These are phyloP conservation scores for Metarhizium anisopliae DNA, from an alignment of 2,329 filamentous ascomycete genomes.

Conservation along the genomic window DNA sequence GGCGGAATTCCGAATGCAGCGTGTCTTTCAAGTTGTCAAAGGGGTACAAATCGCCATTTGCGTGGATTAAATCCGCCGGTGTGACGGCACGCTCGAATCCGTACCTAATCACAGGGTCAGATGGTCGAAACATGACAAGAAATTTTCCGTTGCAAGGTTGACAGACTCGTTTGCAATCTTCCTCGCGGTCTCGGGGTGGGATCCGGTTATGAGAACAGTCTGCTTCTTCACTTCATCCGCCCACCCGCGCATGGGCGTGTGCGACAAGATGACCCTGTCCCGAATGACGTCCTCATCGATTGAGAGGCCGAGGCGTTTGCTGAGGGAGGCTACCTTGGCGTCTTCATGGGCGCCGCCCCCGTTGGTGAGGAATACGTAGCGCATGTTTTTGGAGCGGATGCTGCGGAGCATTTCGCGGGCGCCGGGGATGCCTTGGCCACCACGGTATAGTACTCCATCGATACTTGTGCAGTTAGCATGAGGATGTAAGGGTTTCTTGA, in stretches of 20 bases:
- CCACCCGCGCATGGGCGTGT: conserved; percentile 73
- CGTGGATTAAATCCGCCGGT: conserved; percentile 71
- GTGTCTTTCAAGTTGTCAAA: conserved; percentile 47
- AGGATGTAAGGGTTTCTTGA: too few species aligned
- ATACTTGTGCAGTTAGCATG: conserved; percentile 39
- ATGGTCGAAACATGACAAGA: conserved; percentile 11
- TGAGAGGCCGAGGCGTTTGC: conserved; percentile 21
- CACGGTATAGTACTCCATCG: conserved; percentile 89
- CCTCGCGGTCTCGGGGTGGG: conserved; percentile 57
- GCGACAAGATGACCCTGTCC: conserved; percentile 58
- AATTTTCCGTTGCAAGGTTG: too few species aligned
- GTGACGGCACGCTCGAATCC: conserved; percentile 78
- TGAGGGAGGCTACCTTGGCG: conserved; percentile 24
- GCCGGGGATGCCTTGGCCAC: conserved; percentile 67
- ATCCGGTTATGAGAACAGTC: conserved; percentile 68
- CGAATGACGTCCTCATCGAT: conserved; percentile 24
- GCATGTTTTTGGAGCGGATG: conserved; percentile 66
- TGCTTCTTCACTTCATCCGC: conserved; percentile 25
- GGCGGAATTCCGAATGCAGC: conserved; percentile 18
- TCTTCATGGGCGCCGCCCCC: conserved; percentile 78
- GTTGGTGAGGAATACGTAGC: conserved; percentile 93
- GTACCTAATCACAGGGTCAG: conserved; percentile 29
- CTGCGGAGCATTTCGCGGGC: conserved; percentile 65
- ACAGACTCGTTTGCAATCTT: conserved; percentile 58
- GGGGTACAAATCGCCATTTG: conserved; percentile 71